Evolutionary conservation across 371 early-diverging fungal species (phyloP).

Genomic region (Zychaea mexicana): DNA sequence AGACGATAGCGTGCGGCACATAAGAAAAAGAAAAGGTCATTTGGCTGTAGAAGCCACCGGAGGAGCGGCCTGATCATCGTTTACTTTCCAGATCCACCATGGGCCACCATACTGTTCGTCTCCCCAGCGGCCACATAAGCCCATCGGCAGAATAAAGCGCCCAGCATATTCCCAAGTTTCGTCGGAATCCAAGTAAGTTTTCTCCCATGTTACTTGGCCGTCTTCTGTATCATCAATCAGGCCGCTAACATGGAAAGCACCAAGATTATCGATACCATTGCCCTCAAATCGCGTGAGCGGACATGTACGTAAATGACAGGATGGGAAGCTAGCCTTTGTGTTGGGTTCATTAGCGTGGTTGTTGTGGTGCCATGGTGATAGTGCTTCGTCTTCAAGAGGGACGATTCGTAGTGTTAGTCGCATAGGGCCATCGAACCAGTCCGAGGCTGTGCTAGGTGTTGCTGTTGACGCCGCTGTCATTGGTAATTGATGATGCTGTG

Average conservation of each 20-base stretch:
- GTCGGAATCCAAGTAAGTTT: constrained; percentile 42
- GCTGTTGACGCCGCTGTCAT: too few species aligned
- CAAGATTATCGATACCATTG: constrained; percentile 42
- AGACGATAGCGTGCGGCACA: too few species aligned
- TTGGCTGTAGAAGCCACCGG: not conserved
- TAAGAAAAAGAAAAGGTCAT: too few species aligned
- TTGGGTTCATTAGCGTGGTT: too few species aligned
- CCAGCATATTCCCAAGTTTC: constrained; percentile 55
- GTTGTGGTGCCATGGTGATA: not conserved
- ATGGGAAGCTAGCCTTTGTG: constrained; percentile 28
- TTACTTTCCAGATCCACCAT: constrained; percentile 53
- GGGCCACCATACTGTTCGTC: constrained; percentile 55
- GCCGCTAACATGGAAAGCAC: constrained; percentile 41
- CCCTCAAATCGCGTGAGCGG: constrained; percentile 52
- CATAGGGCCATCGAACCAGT: constrained; percentile 54
- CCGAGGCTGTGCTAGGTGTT: constrained; percentile 5
- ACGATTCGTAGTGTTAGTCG: constrained; percentile 41
- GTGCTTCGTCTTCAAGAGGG: constrained; percentile 26
- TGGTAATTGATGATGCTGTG: too few species aligned
- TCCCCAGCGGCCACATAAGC: constrained; percentile 50
- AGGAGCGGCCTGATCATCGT: not conserved
- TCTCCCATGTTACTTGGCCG: constrained; percentile 51
- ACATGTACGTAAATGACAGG: constrained; percentile 31
- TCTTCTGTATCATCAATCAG: constrained; percentile 51
- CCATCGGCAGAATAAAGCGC: constrained; percentile 45